Conservation (phyloP, 78 protist species). For the Ministeria vibrans region DNA sequence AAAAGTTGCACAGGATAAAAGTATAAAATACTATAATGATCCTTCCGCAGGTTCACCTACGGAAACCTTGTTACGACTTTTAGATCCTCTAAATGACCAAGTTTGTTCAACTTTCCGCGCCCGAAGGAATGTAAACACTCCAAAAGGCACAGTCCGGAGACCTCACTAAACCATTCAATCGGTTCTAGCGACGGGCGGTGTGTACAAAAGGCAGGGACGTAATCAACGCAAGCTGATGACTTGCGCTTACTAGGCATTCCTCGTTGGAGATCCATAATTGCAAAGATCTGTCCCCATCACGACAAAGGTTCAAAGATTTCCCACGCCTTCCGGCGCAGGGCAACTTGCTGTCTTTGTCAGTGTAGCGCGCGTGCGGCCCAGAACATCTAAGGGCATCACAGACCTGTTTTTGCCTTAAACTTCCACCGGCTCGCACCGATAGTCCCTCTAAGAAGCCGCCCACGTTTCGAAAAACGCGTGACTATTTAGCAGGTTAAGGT, state of each 20-base stretch:
- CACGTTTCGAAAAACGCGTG: slow-evolving; percentile 6
- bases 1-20: too few species aligned
- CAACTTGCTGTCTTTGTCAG: slow-evolving; percentile 48
- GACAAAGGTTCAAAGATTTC: slow-evolving; percentile 53
- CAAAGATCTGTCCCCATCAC: slow-evolving; percentile 72
- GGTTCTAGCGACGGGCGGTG: slow-evolving; percentile 91
- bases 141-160: slow-evolving; percentile 38
- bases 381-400: slow-evolving; percentile 88
- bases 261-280: slow-evolving; percentile 77
- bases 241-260: slow-evolving; percentile 81
- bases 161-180: slow-evolving; percentile 84
- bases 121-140: not conserved
- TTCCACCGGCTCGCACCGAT: slow-evolving; percentile 34
- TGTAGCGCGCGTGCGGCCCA: slow-evolving; percentile 89
- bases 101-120: slow-evolving; percentile 45
- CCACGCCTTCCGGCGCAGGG: slow-evolving; percentile 58
- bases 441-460: slow-evolving; percentile 82
- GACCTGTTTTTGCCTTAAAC: slow-evolving; percentile 82
- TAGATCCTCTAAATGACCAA: slow-evolving; percentile 75
- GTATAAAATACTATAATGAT: slow-evolving; percentile 40
- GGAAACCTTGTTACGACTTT: slow-evolving; percentile 82
- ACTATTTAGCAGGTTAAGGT: slow-evolving; percentile 81
- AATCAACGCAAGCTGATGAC: slow-evolving; percentile 78
- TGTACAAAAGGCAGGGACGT: slow-evolving; percentile 90
- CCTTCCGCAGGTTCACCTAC: slow-evolving; percentile 85